Conservation (phyloP, 495 filamentous ascomycete genomes). For the Trichoderma erinaceum region DNA sequence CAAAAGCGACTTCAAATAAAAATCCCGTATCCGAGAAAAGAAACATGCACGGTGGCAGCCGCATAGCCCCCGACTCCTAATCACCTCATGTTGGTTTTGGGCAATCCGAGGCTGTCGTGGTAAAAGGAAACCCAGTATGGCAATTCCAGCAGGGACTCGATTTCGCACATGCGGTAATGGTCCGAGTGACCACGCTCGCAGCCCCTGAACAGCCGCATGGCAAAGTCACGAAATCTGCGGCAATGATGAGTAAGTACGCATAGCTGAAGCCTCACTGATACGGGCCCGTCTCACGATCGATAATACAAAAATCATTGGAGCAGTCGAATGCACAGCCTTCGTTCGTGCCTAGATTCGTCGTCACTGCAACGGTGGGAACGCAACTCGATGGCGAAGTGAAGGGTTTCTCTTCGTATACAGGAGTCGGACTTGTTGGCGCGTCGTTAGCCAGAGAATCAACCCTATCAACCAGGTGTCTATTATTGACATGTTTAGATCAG, state of each 20-base stretch:
- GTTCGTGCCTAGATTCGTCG: neutral
- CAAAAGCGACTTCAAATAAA: too few relatives aligned
- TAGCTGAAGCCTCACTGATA: neutral
- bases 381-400: neutral
- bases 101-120: constrained; percentile 2
- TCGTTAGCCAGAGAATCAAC: neutral
- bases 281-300: constrained; percentile 6
- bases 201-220: constrained; percentile 13
- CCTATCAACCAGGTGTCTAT: neutral
- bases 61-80: neutral
- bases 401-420: too few relatives aligned
- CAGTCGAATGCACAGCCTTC: constrained; percentile 3
- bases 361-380: constrained; percentile 5
- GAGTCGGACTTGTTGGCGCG: neutral
- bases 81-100: neutral
- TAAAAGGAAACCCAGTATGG: constrained; percentile 14
- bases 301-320: constrained; percentile 10
- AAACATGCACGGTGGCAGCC: neutral
- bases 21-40: too few relatives aligned
- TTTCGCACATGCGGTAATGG: constrained; percentile 5
- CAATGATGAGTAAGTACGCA: neutral
- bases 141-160: constrained; percentile 7
- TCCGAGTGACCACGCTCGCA: neutral
- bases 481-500: neutral
- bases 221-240: constrained; percentile 5